A percentile compares a stretch with the other conserved stretches of the same genome.
These are phyloP conservation scores for Avena atlantica DNA, from an alignment of 176 grass and related monocot genomes.

Conservation along the genomic window DNA sequence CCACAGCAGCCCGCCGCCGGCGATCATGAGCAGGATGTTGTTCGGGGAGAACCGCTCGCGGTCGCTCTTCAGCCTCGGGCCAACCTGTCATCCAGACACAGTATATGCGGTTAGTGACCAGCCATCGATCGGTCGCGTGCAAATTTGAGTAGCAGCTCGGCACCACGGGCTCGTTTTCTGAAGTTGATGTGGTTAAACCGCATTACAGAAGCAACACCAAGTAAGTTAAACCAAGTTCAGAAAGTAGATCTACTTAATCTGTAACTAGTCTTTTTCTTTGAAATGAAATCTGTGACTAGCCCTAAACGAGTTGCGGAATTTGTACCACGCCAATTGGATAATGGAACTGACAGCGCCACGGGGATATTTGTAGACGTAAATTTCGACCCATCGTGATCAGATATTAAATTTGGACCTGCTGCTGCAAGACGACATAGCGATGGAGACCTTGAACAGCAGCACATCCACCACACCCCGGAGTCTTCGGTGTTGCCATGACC, in stretches of 20 bases:
- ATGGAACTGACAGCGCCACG: not conserved
- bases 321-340: not conserved
- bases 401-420: not conserved
- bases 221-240: no score
- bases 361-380: conserved; percentile 20
- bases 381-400: not conserved
- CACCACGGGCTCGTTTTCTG: no score
- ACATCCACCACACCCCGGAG: not conserved
- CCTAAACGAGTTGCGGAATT: not conserved
- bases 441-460: not conserved
- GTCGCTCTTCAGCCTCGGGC: conserved; percentile 69
- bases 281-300: not conserved
- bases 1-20: conserved; percentile 77
- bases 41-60: conserved; percentile 71
- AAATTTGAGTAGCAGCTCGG: no score
- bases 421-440: not conserved
- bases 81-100: conserved; percentile 52
- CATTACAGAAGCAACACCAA: no score
- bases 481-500: not conserved
- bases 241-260: no score
- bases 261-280: no score
- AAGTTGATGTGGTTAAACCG: no score
- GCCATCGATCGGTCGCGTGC: not conserved
- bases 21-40: conserved; percentile 80
- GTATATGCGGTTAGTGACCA: not conserved